These are phyloP conservation scores for Pyrus betulifolia DNA, from an alignment of 306 rosid species.

Conservation along the genomic window DNA sequence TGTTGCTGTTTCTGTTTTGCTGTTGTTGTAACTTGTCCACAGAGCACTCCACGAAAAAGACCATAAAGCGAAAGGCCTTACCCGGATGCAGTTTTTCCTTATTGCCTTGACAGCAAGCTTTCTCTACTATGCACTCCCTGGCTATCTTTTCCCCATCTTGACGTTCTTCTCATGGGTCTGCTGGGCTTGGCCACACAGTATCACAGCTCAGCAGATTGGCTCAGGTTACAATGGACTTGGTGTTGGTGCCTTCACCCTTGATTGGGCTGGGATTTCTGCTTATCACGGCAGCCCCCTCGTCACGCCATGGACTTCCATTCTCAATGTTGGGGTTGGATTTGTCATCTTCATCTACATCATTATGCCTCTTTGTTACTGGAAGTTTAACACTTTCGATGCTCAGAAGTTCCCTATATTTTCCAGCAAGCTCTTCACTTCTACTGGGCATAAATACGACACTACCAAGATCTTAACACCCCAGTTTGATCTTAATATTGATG, in stretches of 20 bases:
- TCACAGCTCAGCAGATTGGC: slow-evolving; percentile 94
- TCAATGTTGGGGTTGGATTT: slow-evolving; percentile 86
- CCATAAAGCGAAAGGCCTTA: slow-evolving; percentile 42
- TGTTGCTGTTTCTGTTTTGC: neutral
- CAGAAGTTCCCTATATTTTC: slow-evolving; percentile 95
- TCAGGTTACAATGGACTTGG: slow-evolving; percentile 89
- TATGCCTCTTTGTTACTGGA: slow-evolving; percentile 91
- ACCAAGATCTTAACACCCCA: slow-evolving; percentile 66
- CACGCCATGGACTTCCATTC: slow-evolving; percentile 81
- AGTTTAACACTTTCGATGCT: slow-evolving; percentile 82
- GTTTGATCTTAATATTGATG: slow-evolving; percentile 57
- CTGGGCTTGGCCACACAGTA: slow-evolving; percentile 85
- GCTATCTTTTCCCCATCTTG: slow-evolving; percentile 66
- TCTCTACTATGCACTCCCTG: slow-evolving; percentile 78
- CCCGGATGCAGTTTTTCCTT: slow-evolving; percentile 77
- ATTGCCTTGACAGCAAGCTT: slow-evolving; percentile 73
- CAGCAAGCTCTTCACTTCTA: slow-evolving; percentile 55
- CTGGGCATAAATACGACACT: slow-evolving; percentile 76
- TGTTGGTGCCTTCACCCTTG: slow-evolving; percentile 83
- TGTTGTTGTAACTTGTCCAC: neutral
- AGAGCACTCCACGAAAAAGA: slow-evolving; percentile 98
- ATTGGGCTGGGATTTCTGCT: slow-evolving; percentile 98
- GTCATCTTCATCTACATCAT: slow-evolving; percentile 83
- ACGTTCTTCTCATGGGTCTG: slow-evolving; percentile 98
- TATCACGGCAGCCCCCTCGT: slow-evolving; percentile 97